Conservation (phyloP, 2,329 filamentous ascomycete genomes). For the Nemania serpens region DNA sequence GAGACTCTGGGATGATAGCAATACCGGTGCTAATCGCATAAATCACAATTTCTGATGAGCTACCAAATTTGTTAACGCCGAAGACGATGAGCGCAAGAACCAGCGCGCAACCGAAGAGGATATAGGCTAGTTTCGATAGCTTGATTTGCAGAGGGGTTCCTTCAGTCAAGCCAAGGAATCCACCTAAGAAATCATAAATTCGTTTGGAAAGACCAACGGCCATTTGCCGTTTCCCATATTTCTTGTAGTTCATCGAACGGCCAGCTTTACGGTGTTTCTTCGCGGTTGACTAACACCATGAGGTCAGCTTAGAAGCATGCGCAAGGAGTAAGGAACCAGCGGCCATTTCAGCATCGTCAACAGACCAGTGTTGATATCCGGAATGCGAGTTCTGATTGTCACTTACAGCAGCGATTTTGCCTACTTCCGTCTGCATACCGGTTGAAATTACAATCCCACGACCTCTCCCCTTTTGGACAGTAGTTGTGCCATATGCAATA, state of each 20-base stretch:
- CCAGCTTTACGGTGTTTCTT: constrained; percentile 61
- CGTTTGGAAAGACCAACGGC: constrained; percentile 53
- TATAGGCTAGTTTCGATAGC: constrained; percentile 75
- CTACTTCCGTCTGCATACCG: constrained; percentile 73
- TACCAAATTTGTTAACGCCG: constrained; percentile 58
- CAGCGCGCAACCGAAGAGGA: constrained; percentile 74
- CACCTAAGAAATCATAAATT: constrained; percentile 55
- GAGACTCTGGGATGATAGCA: constrained; percentile 66
- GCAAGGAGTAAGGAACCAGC: not conserved
- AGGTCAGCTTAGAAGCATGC: not conserved
- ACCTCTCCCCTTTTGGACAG: constrained; percentile 73
- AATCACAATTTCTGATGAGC: constrained; percentile 59
- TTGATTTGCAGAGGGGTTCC: constrained; percentile 82
- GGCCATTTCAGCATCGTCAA: not conserved
- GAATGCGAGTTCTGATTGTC: not conserved
- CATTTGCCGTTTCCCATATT: constrained; percentile 57
- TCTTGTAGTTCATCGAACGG: constrained; percentile 57
- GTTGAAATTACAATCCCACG: constrained; percentile 74
- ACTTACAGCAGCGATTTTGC: constrained; percentile 63
- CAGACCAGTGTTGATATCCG: not conserved
- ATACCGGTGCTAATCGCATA: constrained; percentile 64
- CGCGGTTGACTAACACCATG: constrained; percentile 45
- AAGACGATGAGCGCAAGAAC: constrained; percentile 63
- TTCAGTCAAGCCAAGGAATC: constrained; percentile 64
- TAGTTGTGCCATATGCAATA: constrained; percentile 75